Conservation (phyloP, 2,329 filamentous ascomycete species). For the Colletotrichum ledebouriae region DNA sequence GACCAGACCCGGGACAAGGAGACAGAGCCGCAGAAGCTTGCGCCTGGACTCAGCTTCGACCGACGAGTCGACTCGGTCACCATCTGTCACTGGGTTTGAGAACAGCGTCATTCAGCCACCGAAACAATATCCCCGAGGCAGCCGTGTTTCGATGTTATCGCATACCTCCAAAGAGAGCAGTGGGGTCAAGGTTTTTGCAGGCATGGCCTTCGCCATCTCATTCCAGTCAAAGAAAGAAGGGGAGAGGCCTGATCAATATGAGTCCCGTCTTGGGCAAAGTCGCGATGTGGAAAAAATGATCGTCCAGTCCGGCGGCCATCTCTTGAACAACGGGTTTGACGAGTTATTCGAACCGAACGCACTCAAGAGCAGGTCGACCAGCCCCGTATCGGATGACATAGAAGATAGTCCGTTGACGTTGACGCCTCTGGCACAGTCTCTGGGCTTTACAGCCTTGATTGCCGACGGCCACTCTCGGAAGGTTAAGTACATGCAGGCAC, state of each 20-base stretch:
- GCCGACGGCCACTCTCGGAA: slow-evolving; percentile 88
- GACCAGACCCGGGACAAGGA: slow-evolving; percentile 43
- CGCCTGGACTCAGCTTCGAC: slow-evolving; percentile 59
- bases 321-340: slow-evolving; percentile 83
- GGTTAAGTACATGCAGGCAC: slow-evolving; percentile 93
- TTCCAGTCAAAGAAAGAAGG: slow-evolving; percentile 68
- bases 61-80: slow-evolving; percentile 62
- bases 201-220: slow-evolving; percentile 91
- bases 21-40: slow-evolving; percentile 38
- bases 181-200: slow-evolving; percentile 69
- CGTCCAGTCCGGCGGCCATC: slow-evolving; percentile 75
- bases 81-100: slow-evolving; percentile 53
- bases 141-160: slow-evolving; percentile 33
- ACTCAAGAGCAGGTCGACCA: slow-evolving; percentile 51
- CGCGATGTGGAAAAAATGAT: slow-evolving; percentile 72
- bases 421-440: slow-evolving; percentile 61
- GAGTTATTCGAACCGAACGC: slow-evolving; percentile 75
- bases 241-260: slow-evolving; percentile 65
- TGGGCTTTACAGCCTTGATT: slow-evolving; percentile 87
- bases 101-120: slow-evolving; percentile 51
- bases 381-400: slow-evolving; percentile 48
- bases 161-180: slow-evolving; percentile 24
- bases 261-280: slow-evolving; percentile 54
- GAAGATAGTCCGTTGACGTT: slow-evolving; percentile 62
- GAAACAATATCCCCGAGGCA: slow-evolving; percentile 44